Conservation (phyloP, 2,329 filamentous ascomycete genomes). For the Botrytis tulipae region DNA sequence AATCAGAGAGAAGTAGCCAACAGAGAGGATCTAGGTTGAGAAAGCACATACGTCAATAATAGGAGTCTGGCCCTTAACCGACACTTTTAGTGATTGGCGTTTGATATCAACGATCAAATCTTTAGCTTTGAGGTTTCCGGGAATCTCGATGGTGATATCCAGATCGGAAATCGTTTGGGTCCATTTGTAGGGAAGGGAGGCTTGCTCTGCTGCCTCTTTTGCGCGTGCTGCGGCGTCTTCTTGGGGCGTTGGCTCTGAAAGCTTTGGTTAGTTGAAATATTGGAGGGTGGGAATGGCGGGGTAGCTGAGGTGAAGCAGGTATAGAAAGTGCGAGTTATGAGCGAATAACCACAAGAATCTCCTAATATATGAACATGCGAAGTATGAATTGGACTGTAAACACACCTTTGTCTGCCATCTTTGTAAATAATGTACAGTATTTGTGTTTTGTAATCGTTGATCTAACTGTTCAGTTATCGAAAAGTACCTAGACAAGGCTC, state of each 20-base stretch:
- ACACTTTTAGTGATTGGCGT: constrained; percentile 73
- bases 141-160: constrained; percentile 74
- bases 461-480: not conserved
- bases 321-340: not conserved
- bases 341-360: not conserved
- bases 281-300: constrained; percentile 10
- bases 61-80: constrained; percentile 83
- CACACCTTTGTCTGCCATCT: constrained; percentile 34
- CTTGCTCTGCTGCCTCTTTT: constrained; percentile 84
- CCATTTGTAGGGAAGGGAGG: constrained; percentile 94
- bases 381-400: not conserved
- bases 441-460: constrained; percentile 21
- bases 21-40: constrained; percentile 5
- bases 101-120: constrained; percentile 83
- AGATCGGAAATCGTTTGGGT: constrained; percentile 87
- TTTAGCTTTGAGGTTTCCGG: constrained; percentile 77
- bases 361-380: not conserved
- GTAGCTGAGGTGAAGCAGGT: constrained; percentile 6
- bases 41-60: constrained; percentile 67
- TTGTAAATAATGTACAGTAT: not conserved
- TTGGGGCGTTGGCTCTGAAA: constrained; percentile 39
- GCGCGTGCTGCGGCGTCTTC: constrained; percentile 61
- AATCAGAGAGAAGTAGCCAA: not conserved
- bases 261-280: constrained; percentile 15
- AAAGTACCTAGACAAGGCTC: constrained; percentile 28